Percentiles rank a stretch among this genome's conserved stretches.
These are phyloP conservation scores for Sextonia rubra DNA, from an alignment of 164 flowering plant genomes.

Conservation along the genomic window DNA sequence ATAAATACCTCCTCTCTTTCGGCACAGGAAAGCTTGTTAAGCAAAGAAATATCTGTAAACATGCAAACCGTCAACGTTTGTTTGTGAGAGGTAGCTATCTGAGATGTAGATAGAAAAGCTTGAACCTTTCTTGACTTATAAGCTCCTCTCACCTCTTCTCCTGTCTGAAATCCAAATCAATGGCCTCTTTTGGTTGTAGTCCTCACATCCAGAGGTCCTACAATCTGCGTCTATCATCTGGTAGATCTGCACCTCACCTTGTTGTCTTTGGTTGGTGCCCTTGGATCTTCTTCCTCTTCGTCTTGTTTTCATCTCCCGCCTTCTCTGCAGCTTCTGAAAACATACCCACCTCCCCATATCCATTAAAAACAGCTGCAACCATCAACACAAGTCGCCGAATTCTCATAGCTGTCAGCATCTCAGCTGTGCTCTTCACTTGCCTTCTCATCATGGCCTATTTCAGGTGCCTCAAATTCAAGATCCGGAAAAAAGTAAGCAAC, in stretches of 20 bases:
- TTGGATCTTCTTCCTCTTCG: not conserved
- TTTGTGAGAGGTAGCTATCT: not conserved
- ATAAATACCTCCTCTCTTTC: not conserved
- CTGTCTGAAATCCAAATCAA: not conserved
- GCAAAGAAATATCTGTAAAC: not conserved
- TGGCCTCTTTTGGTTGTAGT: conserved; percentile 8
- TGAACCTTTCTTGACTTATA: not conserved
- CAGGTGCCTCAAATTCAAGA: conserved; percentile 18
- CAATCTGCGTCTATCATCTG: not conserved
- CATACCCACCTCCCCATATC: conserved; percentile 7
- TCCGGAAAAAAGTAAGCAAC: conserved; percentile 13
- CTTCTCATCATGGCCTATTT: conserved; percentile 18
- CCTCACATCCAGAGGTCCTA: not conserved
- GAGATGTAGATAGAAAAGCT: not conserved
- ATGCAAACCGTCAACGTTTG: not conserved
- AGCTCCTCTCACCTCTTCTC: not conserved
- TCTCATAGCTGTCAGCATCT: conserved; percentile 7
- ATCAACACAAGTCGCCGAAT: not conserved
- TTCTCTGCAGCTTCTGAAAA: conserved; percentile 17
- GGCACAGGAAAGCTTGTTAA: not conserved
- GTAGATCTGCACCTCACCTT: conserved; percentile 8
- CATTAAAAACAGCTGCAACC: conserved; percentile 3
- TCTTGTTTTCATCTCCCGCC: conserved; percentile 3
- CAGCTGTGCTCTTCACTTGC: not conserved
- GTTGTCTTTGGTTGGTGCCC: conserved; percentile 14